These are phyloP conservation scores for Dioszegia aurantiaca DNA, from an alignment of 768 basidiomycete genomes.

Conservation along the genomic window DNA sequence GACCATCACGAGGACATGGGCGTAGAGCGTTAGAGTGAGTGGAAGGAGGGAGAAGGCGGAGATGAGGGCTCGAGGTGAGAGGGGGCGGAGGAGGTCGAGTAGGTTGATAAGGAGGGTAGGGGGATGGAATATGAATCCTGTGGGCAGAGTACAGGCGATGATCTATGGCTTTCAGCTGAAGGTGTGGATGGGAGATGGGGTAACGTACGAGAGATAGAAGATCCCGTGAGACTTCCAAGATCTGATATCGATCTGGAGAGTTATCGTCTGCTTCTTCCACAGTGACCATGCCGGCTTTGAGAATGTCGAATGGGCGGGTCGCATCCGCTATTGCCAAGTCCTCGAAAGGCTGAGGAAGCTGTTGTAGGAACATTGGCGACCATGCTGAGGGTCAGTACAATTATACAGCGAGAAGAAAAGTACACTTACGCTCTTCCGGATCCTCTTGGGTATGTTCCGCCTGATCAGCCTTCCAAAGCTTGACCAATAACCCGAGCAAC, in stretches of 20 bases:
- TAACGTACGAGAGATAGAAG: slow-evolving; percentile 16
- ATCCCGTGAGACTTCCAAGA: background rate
- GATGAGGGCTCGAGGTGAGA: slow-evolving; percentile 5
- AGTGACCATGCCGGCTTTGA: slow-evolving; percentile 11
- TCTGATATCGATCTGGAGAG: background rate
- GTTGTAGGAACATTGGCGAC: slow-evolving; percentile 28
- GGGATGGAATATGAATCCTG: slow-evolving; percentile 21
- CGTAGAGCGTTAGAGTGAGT: background rate
- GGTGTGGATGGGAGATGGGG: background rate
- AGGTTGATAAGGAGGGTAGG: slow-evolving; percentile 20
- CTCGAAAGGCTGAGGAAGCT: slow-evolving; percentile 27
- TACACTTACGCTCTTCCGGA: slow-evolving; percentile 14
- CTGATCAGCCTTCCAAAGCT: slow-evolving; percentile 33
- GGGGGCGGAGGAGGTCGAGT: slow-evolving; percentile 9
- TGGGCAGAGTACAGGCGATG: slow-evolving; percentile 11
- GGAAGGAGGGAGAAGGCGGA: background rate
- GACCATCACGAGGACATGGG: slow-evolving; percentile 18
- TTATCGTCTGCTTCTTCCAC: background rate
- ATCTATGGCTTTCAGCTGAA: slow-evolving; percentile 18
- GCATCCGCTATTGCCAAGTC: slow-evolving; percentile 19
- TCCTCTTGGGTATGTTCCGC: slow-evolving; percentile 2
- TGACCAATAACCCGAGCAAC: slow-evolving; percentile 25
- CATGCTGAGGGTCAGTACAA: slow-evolving; percentile 12
- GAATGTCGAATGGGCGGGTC: slow-evolving; percentile 8
- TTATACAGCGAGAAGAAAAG: background rate